Evolutionary conservation across 169 alveolate genomes (phyloP).

Genomic region (Eimeria necatrix): DNA sequence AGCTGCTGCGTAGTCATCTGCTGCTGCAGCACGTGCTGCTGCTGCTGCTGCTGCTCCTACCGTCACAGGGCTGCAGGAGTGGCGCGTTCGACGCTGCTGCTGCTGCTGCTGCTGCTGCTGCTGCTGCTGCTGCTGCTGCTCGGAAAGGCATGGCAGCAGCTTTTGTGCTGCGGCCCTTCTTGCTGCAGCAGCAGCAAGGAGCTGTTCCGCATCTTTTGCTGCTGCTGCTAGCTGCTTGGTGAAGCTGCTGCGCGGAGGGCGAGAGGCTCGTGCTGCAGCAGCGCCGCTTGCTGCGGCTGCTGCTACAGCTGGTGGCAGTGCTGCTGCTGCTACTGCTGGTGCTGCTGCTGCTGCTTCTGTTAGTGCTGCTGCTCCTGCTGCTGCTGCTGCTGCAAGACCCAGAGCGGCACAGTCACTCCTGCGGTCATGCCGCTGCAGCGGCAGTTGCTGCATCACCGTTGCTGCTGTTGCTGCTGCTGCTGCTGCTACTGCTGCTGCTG

Average conservation of each 20-base stretch:
- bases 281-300: neutral
- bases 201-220: constrained; percentile 17
- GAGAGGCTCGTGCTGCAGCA: neutral
- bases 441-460: constrained; percentile 12
- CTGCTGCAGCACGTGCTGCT: constrained; percentile 24
- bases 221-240: constrained; percentile 47
- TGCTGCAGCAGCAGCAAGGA: constrained; percentile 48
- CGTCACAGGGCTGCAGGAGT: constrained; percentile 43
- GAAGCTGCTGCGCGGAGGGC: constrained; percentile 37
- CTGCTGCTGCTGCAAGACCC: neutral
- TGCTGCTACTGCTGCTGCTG: neutral
- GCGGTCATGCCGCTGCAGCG: neutral
- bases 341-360: constrained; percentile 11
- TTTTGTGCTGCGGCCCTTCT: neutral
- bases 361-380: neutral
- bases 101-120: constrained; percentile 40
- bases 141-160: neutral
- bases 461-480: neutral
- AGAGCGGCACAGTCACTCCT: neutral
- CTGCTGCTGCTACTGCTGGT: neutral
- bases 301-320: no score
- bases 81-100: constrained; percentile 4
- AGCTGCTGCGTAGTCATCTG: neutral
- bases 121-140: constrained; percentile 41
- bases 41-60: constrained; percentile 56